Conservation (phyloP, 768 basidiomycete species). For the Tulasnella sp. region DNA sequence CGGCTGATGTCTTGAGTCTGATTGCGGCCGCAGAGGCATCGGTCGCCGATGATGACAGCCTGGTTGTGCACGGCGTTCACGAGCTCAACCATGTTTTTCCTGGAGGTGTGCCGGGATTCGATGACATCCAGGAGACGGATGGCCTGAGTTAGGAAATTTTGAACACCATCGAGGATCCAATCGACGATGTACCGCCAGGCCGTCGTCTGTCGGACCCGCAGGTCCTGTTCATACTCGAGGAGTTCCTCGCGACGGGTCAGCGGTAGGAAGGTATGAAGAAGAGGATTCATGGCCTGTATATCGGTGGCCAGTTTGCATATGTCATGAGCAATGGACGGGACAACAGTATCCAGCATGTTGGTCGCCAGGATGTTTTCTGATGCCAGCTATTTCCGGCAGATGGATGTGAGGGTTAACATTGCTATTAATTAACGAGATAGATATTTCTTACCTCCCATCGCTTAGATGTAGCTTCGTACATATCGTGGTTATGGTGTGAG, state of each 20-base stretch:
- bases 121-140: neutral
- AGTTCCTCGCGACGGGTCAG: neutral
- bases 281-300: neutral
- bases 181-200: neutral
- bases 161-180: neutral
- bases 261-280: neutral
- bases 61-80: neutral
- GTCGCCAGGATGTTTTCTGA: slow-evolving; percentile 1
- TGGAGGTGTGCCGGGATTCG: neutral
- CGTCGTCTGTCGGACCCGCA: neutral
- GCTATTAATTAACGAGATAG: no score
- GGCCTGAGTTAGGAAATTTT: neutral
- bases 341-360: slow-evolving; percentile 3
- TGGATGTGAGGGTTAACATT: no score
- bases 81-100: neutral
- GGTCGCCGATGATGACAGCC: neutral
- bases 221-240: neutral
- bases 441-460: neutral
- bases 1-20: neutral
- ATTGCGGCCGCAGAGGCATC: neutral
- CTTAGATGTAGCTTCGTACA: no score
- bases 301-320: neutral
- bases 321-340: neutral
- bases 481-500: no score
- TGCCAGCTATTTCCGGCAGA: neutral